These are phyloP conservation scores for Microdochium nivale DNA, from an alignment of 2,329 filamentous ascomycete species.

Conservation along the genomic window DNA sequence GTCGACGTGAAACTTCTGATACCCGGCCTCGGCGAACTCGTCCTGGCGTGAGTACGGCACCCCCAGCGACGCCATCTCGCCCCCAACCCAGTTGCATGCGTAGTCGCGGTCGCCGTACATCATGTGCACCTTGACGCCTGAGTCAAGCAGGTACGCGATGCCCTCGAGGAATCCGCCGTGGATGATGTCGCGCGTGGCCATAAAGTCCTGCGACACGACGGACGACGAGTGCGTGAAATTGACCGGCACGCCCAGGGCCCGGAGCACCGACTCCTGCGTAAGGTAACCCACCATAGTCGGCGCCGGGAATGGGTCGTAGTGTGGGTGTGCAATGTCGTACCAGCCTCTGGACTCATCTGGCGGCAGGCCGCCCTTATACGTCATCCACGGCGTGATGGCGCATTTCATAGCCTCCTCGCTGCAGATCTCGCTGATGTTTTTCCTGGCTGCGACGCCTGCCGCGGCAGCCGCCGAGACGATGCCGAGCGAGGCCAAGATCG, in stretches of 20 bases:
- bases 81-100: slow-evolving; percentile 48
- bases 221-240: slow-evolving; percentile 42
- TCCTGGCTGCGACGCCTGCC: not conserved
- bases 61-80: slow-evolving; percentile 39
- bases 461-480: not conserved
- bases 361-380: slow-evolving; percentile 7
- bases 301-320: slow-evolving; percentile 42
- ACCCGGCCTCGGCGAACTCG: slow-evolving; percentile 47
- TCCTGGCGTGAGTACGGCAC: slow-evolving; percentile 33
- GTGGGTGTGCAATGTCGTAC: slow-evolving; percentile 21
- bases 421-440: not conserved
- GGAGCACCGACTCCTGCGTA: slow-evolving; percentile 46
- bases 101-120: slow-evolving; percentile 52
- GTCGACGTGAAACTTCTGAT: slow-evolving; percentile 55
- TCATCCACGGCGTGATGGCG: not conserved
- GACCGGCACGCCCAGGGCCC: slow-evolving; percentile 47
- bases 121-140: slow-evolving; percentile 46
- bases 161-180: slow-evolving; percentile 30
- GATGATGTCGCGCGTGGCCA: slow-evolving; percentile 19
- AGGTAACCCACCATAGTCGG: slow-evolving; percentile 46
- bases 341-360: slow-evolving; percentile 9
- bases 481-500: not conserved
- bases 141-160: slow-evolving; percentile 43
- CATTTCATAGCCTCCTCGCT: not conserved
- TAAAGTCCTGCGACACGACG: slow-evolving; percentile 36